phyloP scores from a whole-genome alignment of 164 flowering plant genomes.

The Liriodendron chinense region DNA sequence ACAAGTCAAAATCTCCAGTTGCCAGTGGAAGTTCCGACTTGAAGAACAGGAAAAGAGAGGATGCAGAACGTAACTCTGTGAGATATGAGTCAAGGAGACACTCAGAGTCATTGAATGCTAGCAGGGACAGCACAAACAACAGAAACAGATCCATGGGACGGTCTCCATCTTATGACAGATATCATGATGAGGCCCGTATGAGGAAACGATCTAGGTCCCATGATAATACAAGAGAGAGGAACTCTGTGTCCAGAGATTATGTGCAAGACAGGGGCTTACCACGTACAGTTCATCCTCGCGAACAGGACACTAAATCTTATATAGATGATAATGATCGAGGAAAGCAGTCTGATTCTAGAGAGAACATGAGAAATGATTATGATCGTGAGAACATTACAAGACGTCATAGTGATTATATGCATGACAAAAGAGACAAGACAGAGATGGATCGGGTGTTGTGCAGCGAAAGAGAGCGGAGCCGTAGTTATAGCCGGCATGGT shows the following conservation, averaged over 20 bases:
- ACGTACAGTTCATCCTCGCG: constrained; percentile 13
- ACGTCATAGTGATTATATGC: constrained; percentile 1
- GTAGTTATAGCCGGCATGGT: constrained; percentile 27
- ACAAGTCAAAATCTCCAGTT: constrained; percentile 18
- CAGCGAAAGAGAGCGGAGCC: constrained; percentile 34
- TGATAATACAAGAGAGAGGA: constrained; percentile 37
- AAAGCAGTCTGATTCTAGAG: constrained; percentile 16
- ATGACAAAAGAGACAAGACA: constrained; percentile 2
- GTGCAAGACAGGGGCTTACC: constrained; percentile 23
- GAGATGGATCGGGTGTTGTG: constrained; percentile 20
- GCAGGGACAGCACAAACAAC: constrained; percentile 12
- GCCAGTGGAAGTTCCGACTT: constrained; percentile 12
- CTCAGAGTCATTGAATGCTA: constrained; percentile 8
- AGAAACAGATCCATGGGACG: constrained; percentile 16
- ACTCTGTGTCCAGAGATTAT: constrained; percentile 45
- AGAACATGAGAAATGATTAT: constrained; percentile 23
- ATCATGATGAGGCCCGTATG: constrained; percentile 20
- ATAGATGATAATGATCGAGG: constrained; percentile 11
- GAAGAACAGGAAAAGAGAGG: constrained; percentile 18
- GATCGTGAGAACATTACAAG: constrained; percentile 22
- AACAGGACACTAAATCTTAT: constrained; percentile 12
- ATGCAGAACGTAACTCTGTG: constrained; percentile 7
- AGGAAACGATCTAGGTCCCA: constrained; percentile 46
- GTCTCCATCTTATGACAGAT: constrained; percentile 31
- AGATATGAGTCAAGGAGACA: constrained; percentile 7